These are phyloP conservation scores for Lentinus polychrous DNA, from an alignment of 1,284 basidiomycete genomes.

Conservation along the genomic window DNA sequence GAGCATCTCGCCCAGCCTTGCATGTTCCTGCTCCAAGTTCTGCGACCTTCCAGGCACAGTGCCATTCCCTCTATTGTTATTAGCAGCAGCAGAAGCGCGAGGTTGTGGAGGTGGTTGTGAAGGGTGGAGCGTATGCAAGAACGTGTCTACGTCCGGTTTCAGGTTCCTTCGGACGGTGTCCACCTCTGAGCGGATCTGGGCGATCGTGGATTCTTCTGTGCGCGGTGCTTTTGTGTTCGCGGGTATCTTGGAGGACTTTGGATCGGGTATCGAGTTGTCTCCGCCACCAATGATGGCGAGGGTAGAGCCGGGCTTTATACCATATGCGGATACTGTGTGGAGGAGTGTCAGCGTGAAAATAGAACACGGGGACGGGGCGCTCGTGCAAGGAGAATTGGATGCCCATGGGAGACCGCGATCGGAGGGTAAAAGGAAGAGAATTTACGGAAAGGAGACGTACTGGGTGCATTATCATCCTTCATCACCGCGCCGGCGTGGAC, in stretches of 20 bases:
- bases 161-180: constrained; percentile 45
- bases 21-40: constrained; percentile 41
- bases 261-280: constrained; percentile 18
- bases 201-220: constrained; percentile 47
- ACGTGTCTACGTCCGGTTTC: constrained; percentile 45
- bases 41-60: constrained; percentile 1
- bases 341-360: constrained; percentile 12
- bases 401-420: constrained; percentile 3
- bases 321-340: constrained; percentile 54
- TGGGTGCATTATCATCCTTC: constrained; percentile 64
- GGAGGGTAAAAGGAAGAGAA: constrained; percentile 5
- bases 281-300: constrained; percentile 53
- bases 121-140: constrained; percentile 37
- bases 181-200: constrained; percentile 55
- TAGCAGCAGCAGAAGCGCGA: constrained; percentile 5
- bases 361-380: constrained; percentile 5
- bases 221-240: constrained; percentile 22
- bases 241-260: constrained; percentile 18
- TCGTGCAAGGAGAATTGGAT: background rate
- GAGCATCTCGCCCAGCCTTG: constrained; percentile 62
- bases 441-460: constrained; percentile 33
- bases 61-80: constrained; percentile 3
- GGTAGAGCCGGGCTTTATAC: constrained; percentile 51
- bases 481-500: constrained; percentile 75
- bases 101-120: constrained; percentile 12